Percentiles rank a stretch among this genome's conserved stretches.
Conservation (phyloP, 2,329 filamentous ascomycete genomes). For the Neonectria punicea region DNA sequence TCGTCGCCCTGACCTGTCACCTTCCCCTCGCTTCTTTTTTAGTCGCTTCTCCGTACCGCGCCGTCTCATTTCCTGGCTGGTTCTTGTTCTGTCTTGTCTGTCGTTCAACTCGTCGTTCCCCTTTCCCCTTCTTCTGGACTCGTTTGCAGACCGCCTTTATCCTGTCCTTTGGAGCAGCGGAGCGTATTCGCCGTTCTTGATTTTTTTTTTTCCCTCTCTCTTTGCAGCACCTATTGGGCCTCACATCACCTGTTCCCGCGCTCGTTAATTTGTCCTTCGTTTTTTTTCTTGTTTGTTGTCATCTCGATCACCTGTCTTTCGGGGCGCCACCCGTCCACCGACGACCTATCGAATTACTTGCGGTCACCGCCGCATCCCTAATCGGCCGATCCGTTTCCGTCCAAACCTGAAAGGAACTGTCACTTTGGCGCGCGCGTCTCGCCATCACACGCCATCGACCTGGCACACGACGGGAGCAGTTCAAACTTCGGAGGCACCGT, state of each 20-base stretch:
- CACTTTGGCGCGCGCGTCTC: conserved; percentile 25
- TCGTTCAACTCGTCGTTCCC: conserved; percentile 14
- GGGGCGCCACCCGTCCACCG: conserved; percentile 7
- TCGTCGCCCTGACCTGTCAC: conserved; percentile 26
- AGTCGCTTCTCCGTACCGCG: conserved; percentile 20
- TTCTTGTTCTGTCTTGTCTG: conserved; percentile 7
- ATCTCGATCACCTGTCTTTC: conserved; percentile 11
- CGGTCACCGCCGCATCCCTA: conserved; percentile 10
- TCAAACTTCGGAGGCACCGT: conserved; percentile 6
- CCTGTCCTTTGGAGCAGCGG: conserved; percentile 5
- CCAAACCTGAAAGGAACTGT: background rate
- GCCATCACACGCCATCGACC: conserved; percentile 18
- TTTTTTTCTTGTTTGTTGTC: conserved; percentile 5
- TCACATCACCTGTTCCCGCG: background rate
- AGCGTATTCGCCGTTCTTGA: conserved; percentile 1
- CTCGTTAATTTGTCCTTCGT: conserved; percentile 1
- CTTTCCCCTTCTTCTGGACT: conserved; percentile 23
- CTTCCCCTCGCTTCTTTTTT: conserved; percentile 19
- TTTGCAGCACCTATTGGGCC: background rate
- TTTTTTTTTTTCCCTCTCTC: background rate
- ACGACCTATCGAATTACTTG: conserved; percentile 5
- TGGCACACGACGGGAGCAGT: background rate
- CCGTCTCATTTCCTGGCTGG: conserved; percentile 22
- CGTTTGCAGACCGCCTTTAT: conserved; percentile 24
- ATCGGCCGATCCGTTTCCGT: conserved; percentile 16